These are phyloP conservation scores for rapeseed (Brassica napus) DNA, from an alignment of 345 rosid genomes.

Conservation along the genomic window Da-Ae NC_063449.1:8015501-8016000, in stretches of 20 bases:
- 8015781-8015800: not conserved
- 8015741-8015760: not conserved
- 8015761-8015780: not conserved
- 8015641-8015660: conserved; percentile 54
- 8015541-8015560: conserved; percentile 1
- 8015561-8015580: conserved; percentile 33
- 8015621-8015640: conserved; percentile 39
- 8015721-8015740: not conserved
- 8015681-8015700: not conserved
- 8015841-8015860: not conserved
- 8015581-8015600: conserved; percentile 19
- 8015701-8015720: not conserved
- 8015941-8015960: conserved; percentile 43
- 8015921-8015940: not conserved
- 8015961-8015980: conserved; percentile 23
- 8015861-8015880: not conserved
- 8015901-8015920: not conserved
- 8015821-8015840: not conserved
- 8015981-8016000: conserved; percentile 55
- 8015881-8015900: not conserved
- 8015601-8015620: conserved; percentile 42
- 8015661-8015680: conserved; percentile 11
- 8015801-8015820: not conserved
- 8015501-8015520: conserved; percentile 23
- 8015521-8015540: not conserved